phyloP scores from a whole-genome alignment of 139 green algal species.

The Haematococcus lacustris region DNA sequence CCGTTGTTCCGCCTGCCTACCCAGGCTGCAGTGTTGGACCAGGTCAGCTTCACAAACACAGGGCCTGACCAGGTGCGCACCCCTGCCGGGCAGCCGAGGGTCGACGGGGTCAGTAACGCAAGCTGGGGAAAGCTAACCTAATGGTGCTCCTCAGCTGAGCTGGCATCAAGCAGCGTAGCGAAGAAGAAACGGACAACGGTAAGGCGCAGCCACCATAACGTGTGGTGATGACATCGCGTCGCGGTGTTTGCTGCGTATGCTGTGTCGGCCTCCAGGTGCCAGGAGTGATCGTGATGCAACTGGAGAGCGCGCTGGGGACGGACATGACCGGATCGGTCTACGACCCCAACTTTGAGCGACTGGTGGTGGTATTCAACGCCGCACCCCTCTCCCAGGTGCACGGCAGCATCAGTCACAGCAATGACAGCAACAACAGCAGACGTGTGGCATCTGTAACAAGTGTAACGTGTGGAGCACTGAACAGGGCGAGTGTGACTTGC shows the following conservation, averaged over 20 bases:
- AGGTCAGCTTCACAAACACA: conserved; percentile 59
- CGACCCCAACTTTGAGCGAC: conserved; percentile 33
- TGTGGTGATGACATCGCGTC: neutral
- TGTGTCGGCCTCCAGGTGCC: conserved; percentile 25
- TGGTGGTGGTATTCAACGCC: conserved; percentile 53
- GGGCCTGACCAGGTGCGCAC: conserved; percentile 14
- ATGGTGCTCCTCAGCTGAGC: neutral
- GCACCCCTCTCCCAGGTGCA: conserved; percentile 5
- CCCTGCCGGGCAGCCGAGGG: neutral
- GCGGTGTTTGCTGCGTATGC: neutral
- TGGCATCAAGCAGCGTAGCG: neutral
- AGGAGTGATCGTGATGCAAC: conserved; percentile 59
- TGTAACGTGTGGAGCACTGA: neutral
- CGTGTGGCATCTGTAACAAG: neutral
- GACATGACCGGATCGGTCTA: conserved; percentile 13
- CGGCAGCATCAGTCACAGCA: neutral
- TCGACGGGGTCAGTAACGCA: neutral
- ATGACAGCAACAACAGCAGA: neutral
- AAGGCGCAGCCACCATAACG: neutral
- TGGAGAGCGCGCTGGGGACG: conserved; percentile 30
- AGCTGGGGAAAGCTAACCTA: neutral
- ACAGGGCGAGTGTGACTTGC: neutral
- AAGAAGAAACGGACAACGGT: neutral
- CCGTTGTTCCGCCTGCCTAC: conserved; percentile 70
- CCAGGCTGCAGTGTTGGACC: conserved; percentile 41